These are phyloP conservation scores for Zychaea mexicana DNA, from an alignment of 371 early-diverging fungal genomes.

Conservation along the genomic window DNA sequence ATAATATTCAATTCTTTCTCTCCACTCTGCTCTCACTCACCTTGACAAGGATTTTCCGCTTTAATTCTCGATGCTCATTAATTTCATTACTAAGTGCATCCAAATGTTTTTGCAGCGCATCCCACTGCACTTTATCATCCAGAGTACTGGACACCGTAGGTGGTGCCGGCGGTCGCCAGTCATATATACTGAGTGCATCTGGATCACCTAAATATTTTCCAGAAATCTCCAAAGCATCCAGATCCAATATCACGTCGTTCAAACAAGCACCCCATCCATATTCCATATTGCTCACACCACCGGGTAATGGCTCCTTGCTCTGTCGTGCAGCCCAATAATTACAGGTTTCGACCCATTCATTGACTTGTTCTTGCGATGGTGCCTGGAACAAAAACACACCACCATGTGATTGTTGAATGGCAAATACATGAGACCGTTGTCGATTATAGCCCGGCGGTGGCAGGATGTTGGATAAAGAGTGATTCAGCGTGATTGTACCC, in stretches of 20 bases:
- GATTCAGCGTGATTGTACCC: conserved; percentile 72
- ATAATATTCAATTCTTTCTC: not conserved
- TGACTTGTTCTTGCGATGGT: conserved; percentile 62
- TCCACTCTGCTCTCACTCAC: conserved; percentile 14
- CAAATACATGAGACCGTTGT: conserved; percentile 81
- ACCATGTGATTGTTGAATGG: conserved; percentile 79
- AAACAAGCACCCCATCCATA: conserved; percentile 87
- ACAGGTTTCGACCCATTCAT: conserved; percentile 84
- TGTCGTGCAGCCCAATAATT: conserved; percentile 94
- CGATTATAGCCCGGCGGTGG: conserved; percentile 85
- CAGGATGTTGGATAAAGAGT: conserved; percentile 78
- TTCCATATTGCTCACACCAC: conserved; percentile 85
- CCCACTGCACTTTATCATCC: conserved; percentile 38
- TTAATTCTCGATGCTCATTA: conserved; percentile 45
- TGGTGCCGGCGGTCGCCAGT: conserved; percentile 47
- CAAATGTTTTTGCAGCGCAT: conserved; percentile 33
- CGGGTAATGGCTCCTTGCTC: conserved; percentile 84
- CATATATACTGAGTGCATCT: conserved; percentile 32
- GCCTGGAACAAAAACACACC: conserved; percentile 86
- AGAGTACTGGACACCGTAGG: conserved; percentile 39
- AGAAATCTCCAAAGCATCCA: conserved; percentile 22
- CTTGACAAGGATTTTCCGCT: conserved; percentile 40
- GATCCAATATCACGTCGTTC: conserved; percentile 35
- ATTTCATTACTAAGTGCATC: conserved; percentile 36
- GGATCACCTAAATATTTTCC: conserved; percentile 25